Base-by-base conservation (phyloP, 2,329 filamentous ascomycete species). In the Fusarium temperatum region DNA sequence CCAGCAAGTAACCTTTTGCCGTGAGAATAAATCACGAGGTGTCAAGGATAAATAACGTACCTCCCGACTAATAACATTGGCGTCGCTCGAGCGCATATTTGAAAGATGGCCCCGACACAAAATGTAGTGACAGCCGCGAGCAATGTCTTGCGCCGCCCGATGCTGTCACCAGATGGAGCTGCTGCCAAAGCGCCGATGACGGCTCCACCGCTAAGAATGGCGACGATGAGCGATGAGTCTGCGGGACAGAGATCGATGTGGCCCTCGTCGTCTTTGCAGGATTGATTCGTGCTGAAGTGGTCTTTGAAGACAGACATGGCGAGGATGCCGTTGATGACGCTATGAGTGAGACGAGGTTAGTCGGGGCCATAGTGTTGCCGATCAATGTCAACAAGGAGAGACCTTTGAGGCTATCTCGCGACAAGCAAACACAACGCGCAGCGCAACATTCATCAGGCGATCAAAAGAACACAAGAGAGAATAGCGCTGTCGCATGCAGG, bases 181-280 rank as follows among this genome's bases (percentile, higher is more conserved):
- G 93, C 89, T 14, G 90, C 80, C 24, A 96, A 85, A 28, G 94
- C 88, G 45, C 94, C 94, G 62, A 94, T 84, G 74, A 94, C 91
- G 32, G 94, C 96, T 50, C 94, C 94, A 42, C 91, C 92, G 62
- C 93, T 96, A 41, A 97, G 87, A 73, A 97, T 96, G 15, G 93
- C 92, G 54, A 96, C 93, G 65, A 95, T 92, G 72, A 93, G 85
- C 24, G 93, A 92, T 41, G 91, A 89, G 80, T 96, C 86, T 18
- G 85, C 82, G 8, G 92, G 86, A 38, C 84, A 87, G 47, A 91
- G 85, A 62, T 84, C 84, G 20, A 79, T 78, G 4, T 80, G 70
- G 8, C 80, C 77, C 32, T 84, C 73, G 8, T 80, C 75, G 53
- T 85, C 82, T 60, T 69, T 75, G 69, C 85, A 86, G 48, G 85